Base-by-base conservation (phyloP, 106 monocot genomes). In the Dendrobium huoshanense region DNA sequence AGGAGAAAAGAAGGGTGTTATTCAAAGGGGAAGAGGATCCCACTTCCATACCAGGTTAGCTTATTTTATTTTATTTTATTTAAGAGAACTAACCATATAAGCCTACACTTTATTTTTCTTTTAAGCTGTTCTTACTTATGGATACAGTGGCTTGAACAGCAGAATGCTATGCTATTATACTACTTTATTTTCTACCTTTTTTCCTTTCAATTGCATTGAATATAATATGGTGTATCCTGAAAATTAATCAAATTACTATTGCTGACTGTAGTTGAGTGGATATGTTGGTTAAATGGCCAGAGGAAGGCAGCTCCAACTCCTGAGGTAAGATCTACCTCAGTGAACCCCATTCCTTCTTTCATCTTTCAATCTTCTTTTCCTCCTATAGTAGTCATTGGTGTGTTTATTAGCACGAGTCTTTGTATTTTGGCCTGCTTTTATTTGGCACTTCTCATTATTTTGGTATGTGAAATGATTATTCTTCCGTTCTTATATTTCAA, bases 201-300 rank as follows among this genome's bases (percentile, higher is more conserved):
- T 48, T 75, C 19, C 24, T 43, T 49, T 10, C 25, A 47, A 1
- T 47, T 75, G 22, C 47, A 24, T 24, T 48, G 13, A 43, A 74
- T 41, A 41, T 43, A 25, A 18, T 73, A 41, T 0, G 17, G 15
- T 24, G 9, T 19, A 51, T 85, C 10, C 78, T 77, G 79, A 72
- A 56, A 78, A 64, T 79, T 85, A 73, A 15, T 18, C 77, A 65
- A 72, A 51, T 70, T 78, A 33, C 55, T 78, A 77, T 73, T 65
- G 31, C 42, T 83, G 29, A 5, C 79, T 90, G 73, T 76, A 99
- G 98, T 99, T 85, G 98, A 99, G 81, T 99, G 98, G 98, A 99
- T 99, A 88, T 93, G 92, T 90, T 99, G 98, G 98, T 88, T 99
- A 83, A 99, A 95, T 88, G 95, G 98, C 4, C 98, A 99, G 82